Evolutionary conservation across 2,329 filamentous ascomycete genomes (phyloP), one percentile per base, ranked within the genome.

Genomic region (Sclerotinia minor): DNA sequence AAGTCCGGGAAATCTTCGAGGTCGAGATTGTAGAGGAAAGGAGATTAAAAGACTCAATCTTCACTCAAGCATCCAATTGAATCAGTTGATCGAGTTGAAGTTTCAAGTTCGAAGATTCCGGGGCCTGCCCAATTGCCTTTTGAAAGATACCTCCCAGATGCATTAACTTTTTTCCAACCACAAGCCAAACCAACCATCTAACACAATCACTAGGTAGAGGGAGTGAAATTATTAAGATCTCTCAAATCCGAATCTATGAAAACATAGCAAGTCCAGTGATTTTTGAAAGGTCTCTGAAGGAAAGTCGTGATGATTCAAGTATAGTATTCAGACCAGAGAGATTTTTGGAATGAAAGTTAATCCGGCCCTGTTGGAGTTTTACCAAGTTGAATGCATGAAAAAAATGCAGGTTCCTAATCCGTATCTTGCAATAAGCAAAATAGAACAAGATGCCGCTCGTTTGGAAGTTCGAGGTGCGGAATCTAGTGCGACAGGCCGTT

Each of bases 301-400:
- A 13, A 15, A 63, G 26, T 21, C 29, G 45, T 63, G 15, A 50
- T 19, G 32, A 35, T 63, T 38, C 45, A 52, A 63, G n/a, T 38
- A 63, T 50, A 63, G n/a, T 38, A 63, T 50, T 45, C 35, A 41
- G 59, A 63, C 32, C 11, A 50, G 59, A 50, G 59, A 50, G 2
- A 26, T 26, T 21, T 63, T 21, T 35, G n/a, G 45, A 24, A 17
- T 17, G n/a, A 52, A 19, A 50, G n/a, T 41, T 47, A 15, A 63
- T 26, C 45, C 3, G 45, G 24, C n/a, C 59, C 45, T 50, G n/a
- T 21, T 38, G 9, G 32, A 63, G 50, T 26, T 17, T 38, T 41
- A 29, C 59, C 26, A n/a, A 50, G 0, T 38, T 21, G 5, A 21
- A 26, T 50, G 59, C 59, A 50, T 38, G 45, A 21, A 21, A 21